A percentile compares a stretch with the other conserved stretches of the same genome.
phyloP scores from a whole-genome alignment of 305 asterid genomes.

The Nicotiana rustica region DNA sequence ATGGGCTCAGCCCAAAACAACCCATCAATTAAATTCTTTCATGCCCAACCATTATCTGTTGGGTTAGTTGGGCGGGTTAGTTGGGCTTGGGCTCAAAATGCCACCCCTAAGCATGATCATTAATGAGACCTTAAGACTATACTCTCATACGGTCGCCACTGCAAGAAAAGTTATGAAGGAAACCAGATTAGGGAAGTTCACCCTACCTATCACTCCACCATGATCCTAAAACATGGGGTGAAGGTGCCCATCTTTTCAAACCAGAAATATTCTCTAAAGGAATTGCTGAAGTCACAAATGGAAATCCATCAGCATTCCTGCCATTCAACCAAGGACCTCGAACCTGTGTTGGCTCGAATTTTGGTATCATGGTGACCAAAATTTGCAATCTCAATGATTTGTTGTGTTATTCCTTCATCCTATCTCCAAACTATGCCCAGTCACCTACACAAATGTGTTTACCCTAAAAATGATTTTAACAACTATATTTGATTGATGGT shows the following conservation, averaged over 20 bases:
- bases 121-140: constrained; percentile 57
- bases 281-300: constrained; percentile 55
- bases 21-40: no score
- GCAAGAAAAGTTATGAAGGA: constrained; percentile 38
- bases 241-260: constrained; percentile 54
- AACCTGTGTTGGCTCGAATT: no score
- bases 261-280: constrained; percentile 68
- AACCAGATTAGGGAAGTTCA: constrained; percentile 52
- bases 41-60: no score
- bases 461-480: no score
- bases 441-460: background rate
- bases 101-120: constrained; percentile 40
- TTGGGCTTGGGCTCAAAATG: no score
- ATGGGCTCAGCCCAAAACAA: no score
- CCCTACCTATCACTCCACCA: constrained; percentile 55
- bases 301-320: constrained; percentile 46
- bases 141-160: constrained; percentile 41
- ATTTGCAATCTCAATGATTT: constrained; percentile 61
- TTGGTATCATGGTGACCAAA: constrained; percentile 39
- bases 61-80: no score
- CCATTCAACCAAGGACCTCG: no score
- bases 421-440: constrained; percentile 49
- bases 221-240: constrained; percentile 58
- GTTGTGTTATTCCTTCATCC: constrained; percentile 52
- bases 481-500: no score